Evolutionary conservation across 768 basidiomycete species (phyloP), one percentile per base, ranked within the genome.

Genomic region (Butyriboletus loyo): DNA sequence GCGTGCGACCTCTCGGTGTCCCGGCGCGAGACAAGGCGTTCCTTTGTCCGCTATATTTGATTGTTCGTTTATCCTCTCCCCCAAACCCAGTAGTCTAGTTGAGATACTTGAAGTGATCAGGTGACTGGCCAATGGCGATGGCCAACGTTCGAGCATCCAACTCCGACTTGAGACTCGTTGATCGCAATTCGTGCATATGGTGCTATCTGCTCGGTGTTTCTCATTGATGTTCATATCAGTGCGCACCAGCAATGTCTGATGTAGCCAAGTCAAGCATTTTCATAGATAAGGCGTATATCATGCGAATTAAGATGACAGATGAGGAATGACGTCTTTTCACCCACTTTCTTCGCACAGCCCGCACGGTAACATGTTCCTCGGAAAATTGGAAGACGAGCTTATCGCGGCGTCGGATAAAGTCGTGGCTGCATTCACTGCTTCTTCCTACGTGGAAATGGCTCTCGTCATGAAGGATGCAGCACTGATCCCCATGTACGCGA

Each of bases 121-220:
- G 19, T 50, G 40, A 52, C 49, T 31, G 42, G 32, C 17, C 49
- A 49, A 46, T 52, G 28, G 35, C 28, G 46, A 55, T 42, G 43
- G 37, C 37, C 27, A 56, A 55, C 45, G 42, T 46, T 51, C 24
- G 3, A 14, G 4, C 14, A 10, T 44, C 27, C 42, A 42, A 43
- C 50, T 50, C 62, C 62, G 62, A 53, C n/a, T 41, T 61, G 57
- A 56, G 41, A 50, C 47, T 11, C 19, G 38, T 38, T 32, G 35
- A 37, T 49, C 28, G 14, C 27, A 31, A 14, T 54, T 28, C 25
- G 39, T 38, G 22, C 40, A 22, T 13, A 53, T 62, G 58, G 54
- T 52, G 43, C 53, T 49, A 63, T 50, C n/a, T n/a, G 35, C 21
- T 50, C 51, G 51, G 49, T 27, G 50, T 52, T 22, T 54, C 52